Evolutionary conservation across 805 yeast genomes (phyloP), one percentile per base, ranked within the genome.

Genomic region (Ogataea ganodermae): DNA sequence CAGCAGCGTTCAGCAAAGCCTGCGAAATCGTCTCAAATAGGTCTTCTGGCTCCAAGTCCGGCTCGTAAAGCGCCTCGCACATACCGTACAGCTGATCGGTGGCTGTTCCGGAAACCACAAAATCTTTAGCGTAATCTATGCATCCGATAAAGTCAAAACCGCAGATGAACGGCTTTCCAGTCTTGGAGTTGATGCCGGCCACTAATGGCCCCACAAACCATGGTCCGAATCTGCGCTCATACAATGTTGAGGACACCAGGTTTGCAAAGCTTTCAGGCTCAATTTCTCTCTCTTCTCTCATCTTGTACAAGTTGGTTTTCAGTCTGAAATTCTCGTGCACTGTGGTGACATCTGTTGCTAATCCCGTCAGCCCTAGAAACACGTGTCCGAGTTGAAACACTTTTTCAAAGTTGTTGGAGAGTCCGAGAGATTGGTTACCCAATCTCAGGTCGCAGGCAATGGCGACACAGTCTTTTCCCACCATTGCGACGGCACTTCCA

Each of bases 401-500:
- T 74, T 94, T 94, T 63, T 94, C 97, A 68, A 94, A 95, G 62
- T 90, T 85, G 68, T 90, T 90, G 40, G 97, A 75, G 39, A 94
- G 81, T 46, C 98, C 97, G 20, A 94, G 74, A 6, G 96, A 88
- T 68, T 94, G 99, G 66, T 83, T 82, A 18, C 99, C 99, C 52
- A 94, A 75, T 62, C 98, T 84, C 63, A 94, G 75, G 71, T 94
- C 99, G 60, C 94, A 85, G 3, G 97, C 99, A 61, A 94, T 90
- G 24, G 98, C 99, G 46, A 94, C 91, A 75, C 99, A 94, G 59
- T 90, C 97, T 65, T 95, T 91, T 61, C 99, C 99, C 21, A 85
- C 85, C 99, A 94, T 94, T 55, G 99, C 99, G 27, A 95, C 96
- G 44, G 96, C 96, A 54, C 96, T 79, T 71, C 99, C 99, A 72